Evolutionary conservation across 768 basidiomycete species (phyloP).

Genomic region (Lenzites betulinus): DNA sequence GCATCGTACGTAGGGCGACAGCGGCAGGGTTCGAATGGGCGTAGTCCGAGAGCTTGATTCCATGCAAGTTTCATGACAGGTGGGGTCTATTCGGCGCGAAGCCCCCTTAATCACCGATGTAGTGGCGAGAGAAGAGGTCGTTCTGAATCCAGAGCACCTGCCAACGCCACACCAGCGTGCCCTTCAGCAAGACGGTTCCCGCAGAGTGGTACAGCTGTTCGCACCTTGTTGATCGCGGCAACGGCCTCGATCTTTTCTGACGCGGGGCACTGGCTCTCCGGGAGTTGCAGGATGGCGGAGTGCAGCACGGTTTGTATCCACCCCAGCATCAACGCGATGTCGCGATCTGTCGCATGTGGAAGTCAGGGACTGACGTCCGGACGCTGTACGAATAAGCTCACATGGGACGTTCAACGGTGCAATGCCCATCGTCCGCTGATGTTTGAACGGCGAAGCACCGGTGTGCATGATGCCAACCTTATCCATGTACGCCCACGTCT

Average conservation of each 20-base stretch:
- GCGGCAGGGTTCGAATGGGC: neutral
- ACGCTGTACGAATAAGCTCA: conserved; percentile 14
- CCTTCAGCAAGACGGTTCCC: neutral
- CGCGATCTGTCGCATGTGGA: conserved; percentile 36
- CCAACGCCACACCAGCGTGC: neutral
- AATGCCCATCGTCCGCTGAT: conserved; percentile 37
- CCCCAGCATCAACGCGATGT: conserved; percentile 45
- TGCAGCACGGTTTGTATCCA: conserved; percentile 49
- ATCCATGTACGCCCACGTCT: conserved; percentile 47
- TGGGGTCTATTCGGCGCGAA: neutral
- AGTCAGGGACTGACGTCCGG: neutral
- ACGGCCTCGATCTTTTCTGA: conserved; percentile 42
- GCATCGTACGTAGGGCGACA: neutral
- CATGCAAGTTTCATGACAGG: neutral
- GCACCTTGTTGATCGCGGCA: conserved; percentile 47
- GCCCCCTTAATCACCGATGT: conserved; percentile 35
- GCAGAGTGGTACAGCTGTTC: neutral
- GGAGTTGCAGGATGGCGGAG: conserved; percentile 43
- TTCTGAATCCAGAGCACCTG: conserved; percentile 56
- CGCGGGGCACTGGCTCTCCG: conserved; percentile 38
- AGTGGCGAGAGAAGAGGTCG: conserved; percentile 47
- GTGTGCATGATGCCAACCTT: conserved; percentile 56
- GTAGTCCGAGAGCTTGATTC: neutral
- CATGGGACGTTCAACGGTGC: conserved; percentile 38
- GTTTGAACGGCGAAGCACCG: conserved; percentile 45